Conservation (phyloP, 768 basidiomycete species). For the Chalciporus chontae region DNA sequence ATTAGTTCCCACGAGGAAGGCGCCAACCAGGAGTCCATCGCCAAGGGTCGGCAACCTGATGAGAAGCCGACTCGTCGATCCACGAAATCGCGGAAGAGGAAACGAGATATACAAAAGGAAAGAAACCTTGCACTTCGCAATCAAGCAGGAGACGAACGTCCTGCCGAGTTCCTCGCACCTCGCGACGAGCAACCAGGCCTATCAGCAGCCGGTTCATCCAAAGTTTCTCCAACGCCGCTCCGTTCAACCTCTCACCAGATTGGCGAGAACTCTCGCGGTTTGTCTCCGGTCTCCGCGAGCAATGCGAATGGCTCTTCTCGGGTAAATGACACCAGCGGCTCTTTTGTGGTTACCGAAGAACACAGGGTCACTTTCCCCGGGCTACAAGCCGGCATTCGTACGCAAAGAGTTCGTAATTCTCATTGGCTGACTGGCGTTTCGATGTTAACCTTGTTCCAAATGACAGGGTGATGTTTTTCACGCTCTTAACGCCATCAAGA, state of each 20-base stretch:
- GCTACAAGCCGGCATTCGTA: constrained; percentile 23
- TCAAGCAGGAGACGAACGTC: background rate
- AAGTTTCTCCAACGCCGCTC: background rate
- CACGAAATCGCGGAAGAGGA: background rate
- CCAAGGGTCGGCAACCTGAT: background rate
- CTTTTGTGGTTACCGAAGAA: background rate
- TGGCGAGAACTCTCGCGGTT: background rate
- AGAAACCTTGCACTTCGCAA: background rate
- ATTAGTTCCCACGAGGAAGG: background rate
- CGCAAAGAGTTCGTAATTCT: constrained; percentile 25
- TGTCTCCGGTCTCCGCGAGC: background rate
- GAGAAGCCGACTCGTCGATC: background rate
- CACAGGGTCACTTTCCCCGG: background rate
- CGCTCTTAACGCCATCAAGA: constrained; percentile 13
- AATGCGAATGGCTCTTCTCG: background rate
- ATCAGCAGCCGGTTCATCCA: background rate
- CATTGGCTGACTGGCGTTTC: background rate
- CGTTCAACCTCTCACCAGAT: background rate
- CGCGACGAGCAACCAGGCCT: constrained; percentile 3
- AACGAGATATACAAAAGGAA: constrained; percentile 11
- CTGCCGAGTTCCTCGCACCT: background rate
- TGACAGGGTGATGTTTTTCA: constrained; percentile 27
- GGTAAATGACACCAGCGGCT: background rate
- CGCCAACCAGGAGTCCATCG: background rate
- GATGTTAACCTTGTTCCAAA: background rate